A percentile compares a stretch with the other conserved stretches of the same genome.
Evolutionary conservation across 257 asterid genomes (phyloP).

Genomic region (Gardenia jasminoides): DNA sequence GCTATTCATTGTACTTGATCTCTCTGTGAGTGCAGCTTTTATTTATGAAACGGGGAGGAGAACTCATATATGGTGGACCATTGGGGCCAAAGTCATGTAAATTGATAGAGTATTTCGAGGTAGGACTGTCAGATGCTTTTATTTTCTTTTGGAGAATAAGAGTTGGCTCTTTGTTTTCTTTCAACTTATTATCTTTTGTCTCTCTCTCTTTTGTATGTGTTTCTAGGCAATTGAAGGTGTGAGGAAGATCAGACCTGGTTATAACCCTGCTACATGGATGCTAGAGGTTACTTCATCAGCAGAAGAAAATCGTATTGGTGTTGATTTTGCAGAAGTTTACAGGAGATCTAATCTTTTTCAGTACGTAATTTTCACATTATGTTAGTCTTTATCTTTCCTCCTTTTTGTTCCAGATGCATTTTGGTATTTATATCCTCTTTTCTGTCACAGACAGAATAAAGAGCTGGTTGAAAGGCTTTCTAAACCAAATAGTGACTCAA

Average conservation of each 20-base stretch:
- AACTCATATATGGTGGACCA: slow-evolving; percentile 90
- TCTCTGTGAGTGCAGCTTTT: slow-evolving; percentile 57
- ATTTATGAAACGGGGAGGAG: slow-evolving; percentile 94
- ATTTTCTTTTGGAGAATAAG: neutral
- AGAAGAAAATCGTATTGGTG: slow-evolving; percentile 73
- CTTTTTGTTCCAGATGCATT: slow-evolving; percentile 7
- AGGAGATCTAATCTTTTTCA: slow-evolving; percentile 62
- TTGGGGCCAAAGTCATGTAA: slow-evolving; percentile 83
- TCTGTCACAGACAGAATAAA: slow-evolving; percentile 54
- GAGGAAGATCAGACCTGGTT: slow-evolving; percentile 67
- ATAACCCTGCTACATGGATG: slow-evolving; percentile 98
- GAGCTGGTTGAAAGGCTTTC: slow-evolving; percentile 77
- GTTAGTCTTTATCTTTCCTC: neutral
- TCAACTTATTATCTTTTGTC: neutral
- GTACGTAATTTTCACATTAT: slow-evolving; percentile 35
- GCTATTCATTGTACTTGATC: slow-evolving; percentile 27
- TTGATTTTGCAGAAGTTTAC: slow-evolving; percentile 92
- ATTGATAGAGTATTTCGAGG: slow-evolving; percentile 88
- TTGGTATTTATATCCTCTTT: slow-evolving; percentile 16
- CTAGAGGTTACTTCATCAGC: slow-evolving; percentile 76
- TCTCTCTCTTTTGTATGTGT: slow-evolving; percentile 11
- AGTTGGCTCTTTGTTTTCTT: neutral
- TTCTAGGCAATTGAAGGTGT: slow-evolving; percentile 76
- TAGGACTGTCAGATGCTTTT: slow-evolving; percentile 14
- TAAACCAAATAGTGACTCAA: slow-evolving; percentile 64